Evolutionary conservation across 306 rosid genomes (phyloP), one percentile per base, ranked within the genome.

Genomic region (Vigna angularis): DNA sequence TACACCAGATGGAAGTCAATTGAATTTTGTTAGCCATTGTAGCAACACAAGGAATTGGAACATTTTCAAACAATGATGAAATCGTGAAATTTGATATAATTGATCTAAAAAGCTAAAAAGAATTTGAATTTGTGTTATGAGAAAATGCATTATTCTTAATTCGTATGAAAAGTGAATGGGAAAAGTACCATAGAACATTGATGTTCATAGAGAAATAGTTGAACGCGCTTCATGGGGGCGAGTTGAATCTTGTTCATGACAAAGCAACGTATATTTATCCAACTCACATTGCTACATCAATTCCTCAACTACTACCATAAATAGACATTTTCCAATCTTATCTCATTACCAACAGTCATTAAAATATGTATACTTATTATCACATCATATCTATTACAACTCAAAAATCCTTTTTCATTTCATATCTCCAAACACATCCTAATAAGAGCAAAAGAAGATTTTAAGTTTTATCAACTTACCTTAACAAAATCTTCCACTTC

Each of bases 171-270:
- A 68, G 81, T 38, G 72, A 81, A 74, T 2, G 58, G 10, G 68
- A 51, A n/a, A 30, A 67, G 40, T 5, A 76, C 82, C 82, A 52
- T 52, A 38, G 82, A 76, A 76, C 74, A 63, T 51, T 70, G 34
- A 64, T 82, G 82, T 71, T 82, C 50, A 71, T 26, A 71, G 82
- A 82, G 79, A 66, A 52, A 44, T 8, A 18, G 1, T 64, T 70
- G 82, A 77, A 82, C 75, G 66, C 75, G 75, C 82, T 82, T n/a
- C 57, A 70, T 77, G 66, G 44, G 61, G 2, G 85, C 75, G 82
- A 65, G 82, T 72, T 82, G 72, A 70, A 64, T 55, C 62, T 52
- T 71, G 58, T 22, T 44, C 44, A 22, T 47, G 14, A 47, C 57
- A 64, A 82, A 45, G n/a, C 42, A 1, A 77, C 49, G 10, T 50